Base-by-base conservation (phyloP, 2,329 filamentous ascomycete species). In the Fusarium tupiense region DNA sequence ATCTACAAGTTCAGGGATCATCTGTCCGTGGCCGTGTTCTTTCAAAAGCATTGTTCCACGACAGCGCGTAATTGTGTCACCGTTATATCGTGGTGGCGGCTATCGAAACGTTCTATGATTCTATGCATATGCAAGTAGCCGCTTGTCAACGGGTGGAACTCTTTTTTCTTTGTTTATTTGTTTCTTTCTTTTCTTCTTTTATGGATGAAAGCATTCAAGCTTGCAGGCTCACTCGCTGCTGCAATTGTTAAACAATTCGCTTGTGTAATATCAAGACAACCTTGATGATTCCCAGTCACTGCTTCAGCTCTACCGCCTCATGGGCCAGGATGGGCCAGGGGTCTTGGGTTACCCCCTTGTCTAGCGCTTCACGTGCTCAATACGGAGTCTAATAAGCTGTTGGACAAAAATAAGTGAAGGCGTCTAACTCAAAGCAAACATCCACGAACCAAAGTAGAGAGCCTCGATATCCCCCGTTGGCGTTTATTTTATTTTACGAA, bases 41-140 rank as follows among this genome's bases (percentile, higher is more conserved):
- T 58, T 56, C 26, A 53, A 61, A 33, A 47, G 63, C 31, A 54
- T 40, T 57, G 47, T 64, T 69, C 29, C 47, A 61, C 50, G n/a
- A 49, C 58, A 60, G 61, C 56, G 59, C 43, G n/a, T 72, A 41
- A 41, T 40, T 60, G 60, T 70, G 60, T 58, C 33, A 52, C 71
- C 52, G 50, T 56, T 72, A 64, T 52, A 64, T 44, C 40, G 50
- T 61, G 49, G 49, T 43, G 67, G 71, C 71, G 71, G 67, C 67
- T 74, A 72, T 72, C 60, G 56, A 74, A 74, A 69, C 71, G 33
- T 47, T 62, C 29, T 12, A 59, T 20, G 37, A 50, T 60, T 72
- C 41, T 58, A 33, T 73, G 56, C 64, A 61, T 72, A 64, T 72
- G 54, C 63, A 64, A n/a, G 56, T 69, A 72, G 46, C 60, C 71